Conservation (phyloP, 208 protist genomes). For the Entamoeba invadens region DNA sequence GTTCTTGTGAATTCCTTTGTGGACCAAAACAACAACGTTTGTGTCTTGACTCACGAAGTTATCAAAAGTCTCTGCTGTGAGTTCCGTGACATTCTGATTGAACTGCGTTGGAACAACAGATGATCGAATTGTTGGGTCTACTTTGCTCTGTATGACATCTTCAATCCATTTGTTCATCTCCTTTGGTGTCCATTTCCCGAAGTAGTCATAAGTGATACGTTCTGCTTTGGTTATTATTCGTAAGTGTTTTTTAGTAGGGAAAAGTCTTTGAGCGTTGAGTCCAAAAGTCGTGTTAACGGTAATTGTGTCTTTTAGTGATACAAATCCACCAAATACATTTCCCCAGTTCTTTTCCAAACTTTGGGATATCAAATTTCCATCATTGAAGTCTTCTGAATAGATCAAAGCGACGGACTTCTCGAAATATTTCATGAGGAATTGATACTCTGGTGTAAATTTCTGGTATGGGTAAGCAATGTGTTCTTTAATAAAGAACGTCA, state of each 20-base stretch:
- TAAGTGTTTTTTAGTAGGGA: not conserved
- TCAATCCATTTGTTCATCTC: not conserved
- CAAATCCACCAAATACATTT: not conserved
- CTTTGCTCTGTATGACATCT: not conserved
- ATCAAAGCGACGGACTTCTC: not conserved
- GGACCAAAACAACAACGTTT: not conserved
- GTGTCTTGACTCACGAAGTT: not conserved
- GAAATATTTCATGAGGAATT: not conserved
- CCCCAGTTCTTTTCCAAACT: not conserved
- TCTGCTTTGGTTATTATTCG: not conserved
- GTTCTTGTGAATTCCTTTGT: not conserved
- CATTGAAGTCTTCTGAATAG: not conserved
- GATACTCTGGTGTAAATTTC: not conserved
- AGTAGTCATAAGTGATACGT: not conserved
- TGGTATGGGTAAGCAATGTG: not conserved
- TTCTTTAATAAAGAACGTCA: not conserved
- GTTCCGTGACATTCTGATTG: not conserved
- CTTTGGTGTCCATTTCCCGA: not conserved
- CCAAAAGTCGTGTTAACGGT: not conserved
- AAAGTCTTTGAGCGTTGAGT: not conserved
- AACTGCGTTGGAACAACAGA: not conserved
- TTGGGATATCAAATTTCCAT: not conserved
- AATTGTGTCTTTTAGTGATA: not conserved
- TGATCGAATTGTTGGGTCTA: not conserved
- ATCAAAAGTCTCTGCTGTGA: not conserved